Evolutionary conservation across 257 asterid genomes (phyloP), one percentile per base, ranked within the genome.

Genomic region (Gentiana straminea): DNA sequence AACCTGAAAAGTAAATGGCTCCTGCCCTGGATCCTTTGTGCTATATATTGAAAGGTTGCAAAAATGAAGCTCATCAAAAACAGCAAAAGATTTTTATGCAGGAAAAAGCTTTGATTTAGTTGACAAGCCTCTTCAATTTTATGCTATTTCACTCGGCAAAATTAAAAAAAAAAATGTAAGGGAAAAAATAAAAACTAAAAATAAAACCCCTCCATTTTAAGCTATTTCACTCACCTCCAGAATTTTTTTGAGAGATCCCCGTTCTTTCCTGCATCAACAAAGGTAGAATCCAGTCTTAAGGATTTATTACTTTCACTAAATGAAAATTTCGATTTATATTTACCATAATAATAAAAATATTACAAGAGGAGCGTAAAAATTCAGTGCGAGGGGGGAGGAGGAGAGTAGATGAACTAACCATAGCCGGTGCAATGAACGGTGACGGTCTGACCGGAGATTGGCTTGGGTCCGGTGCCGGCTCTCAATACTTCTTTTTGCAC

Each of bases 341-440:
- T 2, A 3, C 12, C 51, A 35, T 10, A 33, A 48, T 13, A 13
- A 24, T 35, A 39, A 37, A 59, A 15, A 35, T 41, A 41, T 5
- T 41, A 7, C 46, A 1, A 4, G 2, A 41, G 46, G 9, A 41
- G 9, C 8, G 13, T 10, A 8, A 50, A 13, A 44, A 32, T 44
- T 15, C 41, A 2, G 33, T 32, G 5, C 7, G 33, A 36, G 1
- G 41, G 4, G 2, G 3, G 4, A 9, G 12, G 38, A 13, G 47
- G 5, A 45, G 41, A 44, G 10, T 32, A 8, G 63, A 35, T 24
- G 45, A 34, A 35, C 63, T 49, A 7, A 68, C 98, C 98, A 60
- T 59, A 92, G 9, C 98, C 98, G 24, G 98, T 92, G 80, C 98
- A 92, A 85, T 92, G 95, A 65, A 92, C 98, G 44, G 98, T 85